Evolutionary conservation across 2,329 filamentous ascomycete genomes (phyloP).

Genomic region (Endocalyx cinctus): DNA sequence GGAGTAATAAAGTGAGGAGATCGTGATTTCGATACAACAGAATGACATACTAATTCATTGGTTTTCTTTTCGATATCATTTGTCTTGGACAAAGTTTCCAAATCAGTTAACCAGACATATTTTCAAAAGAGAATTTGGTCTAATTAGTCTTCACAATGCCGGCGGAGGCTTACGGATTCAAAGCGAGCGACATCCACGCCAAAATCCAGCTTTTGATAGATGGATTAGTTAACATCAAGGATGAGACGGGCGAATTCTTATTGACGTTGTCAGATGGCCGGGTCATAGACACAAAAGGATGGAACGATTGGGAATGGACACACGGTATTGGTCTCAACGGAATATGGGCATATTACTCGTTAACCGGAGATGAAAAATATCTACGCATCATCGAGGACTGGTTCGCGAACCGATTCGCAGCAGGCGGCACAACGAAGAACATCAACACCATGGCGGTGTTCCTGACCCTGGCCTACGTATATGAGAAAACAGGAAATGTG

Average conservation of each 20-base stretch:
- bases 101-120: no score
- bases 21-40: no score
- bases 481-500: slow-evolving; percentile 65
- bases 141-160: slow-evolving; percentile 36
- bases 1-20: no score
- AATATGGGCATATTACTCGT: slow-evolving; percentile 74
- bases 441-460: slow-evolving; percentile 83
- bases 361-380: slow-evolving; percentile 58
- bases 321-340: slow-evolving; percentile 77
- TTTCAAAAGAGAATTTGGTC: no score
- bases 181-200: slow-evolving; percentile 42
- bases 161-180: slow-evolving; percentile 39
- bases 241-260: slow-evolving; percentile 70
- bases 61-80: no score
- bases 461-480: slow-evolving; percentile 70
- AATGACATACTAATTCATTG: no score
- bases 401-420: slow-evolving; percentile 65
- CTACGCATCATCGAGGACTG: slow-evolving; percentile 67
- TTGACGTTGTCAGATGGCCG: slow-evolving; percentile 66
- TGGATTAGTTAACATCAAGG: slow-evolving; percentile 73
- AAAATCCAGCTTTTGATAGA: slow-evolving; percentile 64
- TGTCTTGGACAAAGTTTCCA: no score
- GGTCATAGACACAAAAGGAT: slow-evolving; percentile 79
- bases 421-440: slow-evolving; percentile 74
- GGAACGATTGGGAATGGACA: slow-evolving; percentile 81